Conservation (phyloP, 192 early-diverging fungal genomes). For the Coemansia sp. region DNA sequence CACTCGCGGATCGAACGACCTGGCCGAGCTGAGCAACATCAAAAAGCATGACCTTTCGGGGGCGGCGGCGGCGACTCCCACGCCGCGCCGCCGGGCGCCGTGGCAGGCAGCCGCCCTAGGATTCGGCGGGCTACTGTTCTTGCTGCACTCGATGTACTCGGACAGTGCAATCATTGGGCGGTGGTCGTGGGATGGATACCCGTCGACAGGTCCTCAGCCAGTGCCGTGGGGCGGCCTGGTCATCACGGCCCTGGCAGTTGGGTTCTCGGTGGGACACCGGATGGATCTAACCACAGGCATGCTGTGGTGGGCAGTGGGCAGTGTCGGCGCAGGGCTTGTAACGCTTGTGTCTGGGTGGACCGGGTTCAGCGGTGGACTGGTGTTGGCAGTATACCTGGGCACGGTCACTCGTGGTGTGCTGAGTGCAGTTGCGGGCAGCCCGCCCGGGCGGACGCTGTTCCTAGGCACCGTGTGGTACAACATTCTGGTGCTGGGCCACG, state of each 20-base stretch:
- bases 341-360: constrained; percentile 55
- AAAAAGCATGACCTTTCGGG: constrained; percentile 30
- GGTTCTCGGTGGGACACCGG: constrained; percentile 45
- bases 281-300: constrained; percentile 30
- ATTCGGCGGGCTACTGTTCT: constrained; percentile 61
- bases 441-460: constrained; percentile 61
- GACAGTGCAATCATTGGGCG: constrained; percentile 69
- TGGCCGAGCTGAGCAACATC: constrained; percentile 16
- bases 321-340: constrained; percentile 51
- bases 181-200: constrained; percentile 71
- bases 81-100: constrained; percentile 16
- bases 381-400: constrained; percentile 55
- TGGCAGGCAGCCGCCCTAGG: constrained; percentile 55
- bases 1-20: constrained; percentile 33
- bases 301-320: constrained; percentile 58
- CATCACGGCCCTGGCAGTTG: constrained; percentile 53
- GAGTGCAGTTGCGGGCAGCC: constrained; percentile 49
- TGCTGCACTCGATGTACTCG: constrained; percentile 68
- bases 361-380: constrained; percentile 60
- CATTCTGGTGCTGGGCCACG: constrained; percentile 63
- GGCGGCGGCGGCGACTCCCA: not conserved
- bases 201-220: constrained; percentile 64
- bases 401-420: constrained; percentile 59
- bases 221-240: constrained; percentile 67
- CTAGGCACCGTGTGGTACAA: constrained; percentile 62